Evolutionary conservation across 1,284 basidiomycete species (phyloP).

Genomic region (Moesziomyces parantarcticus): DNA sequence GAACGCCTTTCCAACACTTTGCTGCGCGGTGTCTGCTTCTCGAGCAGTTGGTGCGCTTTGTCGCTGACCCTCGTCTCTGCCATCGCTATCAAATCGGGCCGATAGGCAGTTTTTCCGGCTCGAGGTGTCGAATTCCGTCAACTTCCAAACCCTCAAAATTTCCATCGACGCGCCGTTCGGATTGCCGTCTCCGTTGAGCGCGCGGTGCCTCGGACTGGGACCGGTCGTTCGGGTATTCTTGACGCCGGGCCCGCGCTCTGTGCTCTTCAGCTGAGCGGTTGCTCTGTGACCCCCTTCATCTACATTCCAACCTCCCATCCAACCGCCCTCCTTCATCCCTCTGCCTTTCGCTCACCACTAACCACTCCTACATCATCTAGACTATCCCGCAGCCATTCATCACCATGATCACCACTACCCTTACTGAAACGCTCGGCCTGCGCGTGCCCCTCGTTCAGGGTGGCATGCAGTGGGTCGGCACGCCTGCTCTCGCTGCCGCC

Average conservation of each 20-base stretch:
- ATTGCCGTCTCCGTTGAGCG: neutral
- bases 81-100: too few species aligned
- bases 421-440: slow-evolving; percentile 68
- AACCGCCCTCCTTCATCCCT: neutral
- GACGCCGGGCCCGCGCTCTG: slow-evolving; percentile 4
- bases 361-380: neutral
- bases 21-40: too few species aligned
- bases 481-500: slow-evolving; percentile 79
- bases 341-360: neutral
- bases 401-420: slow-evolving; percentile 61
- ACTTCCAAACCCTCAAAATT: neutral
- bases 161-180: neutral
- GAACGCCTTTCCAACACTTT: too few species aligned
- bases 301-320: neutral
- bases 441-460: slow-evolving; percentile 65
- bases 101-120: neutral
- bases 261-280: neutral
- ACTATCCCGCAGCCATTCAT: neutral
- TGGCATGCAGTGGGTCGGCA: slow-evolving; percentile 76
- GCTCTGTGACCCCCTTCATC: too few species aligned
- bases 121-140: neutral
- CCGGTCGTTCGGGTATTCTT: slow-evolving; percentile 27
- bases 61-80: too few species aligned
- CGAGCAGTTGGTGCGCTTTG: too few species aligned
- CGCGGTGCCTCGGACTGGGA: slow-evolving; percentile 1